Evolutionary conservation across 192 early-diverging fungal genomes (phyloP), one percentile per base, ranked within the genome.

Genomic region (Rhizophagus clarus): DNA sequence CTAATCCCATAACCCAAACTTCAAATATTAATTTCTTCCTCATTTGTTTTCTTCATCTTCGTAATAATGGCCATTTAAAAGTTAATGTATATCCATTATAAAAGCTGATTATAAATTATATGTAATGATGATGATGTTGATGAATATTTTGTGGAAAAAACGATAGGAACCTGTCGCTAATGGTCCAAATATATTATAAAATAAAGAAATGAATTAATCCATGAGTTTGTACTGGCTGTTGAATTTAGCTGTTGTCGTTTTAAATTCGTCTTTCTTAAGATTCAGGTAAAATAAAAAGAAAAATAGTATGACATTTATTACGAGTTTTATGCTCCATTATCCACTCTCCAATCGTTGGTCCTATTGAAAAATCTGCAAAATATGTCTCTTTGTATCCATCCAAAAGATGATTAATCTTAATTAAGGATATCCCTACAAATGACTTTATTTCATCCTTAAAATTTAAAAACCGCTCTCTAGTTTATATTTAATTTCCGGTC

Each of bases 1-100:
- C 84, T 1, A 83, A 12, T 28, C 85, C 81, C 11, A 90, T 77
- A 29, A 85, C 63, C 85, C 89, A 84, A 3, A 82, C 73, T 37
- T 90, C 86, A 28, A 88, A 83, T 62, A 79, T 75, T 6, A 84
- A 56, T 61, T 76, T 73, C 32, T 68, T 49, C 9, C 31, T 47
- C 3, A 34, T 42, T n/a, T 81, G 60, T 56, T 22, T 12, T 76
- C 37, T 0, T 76, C 34, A 61, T 26, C 72, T 56, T 47, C 14
- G 34, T 64, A 76, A n/a, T 24, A 56, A n/a, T 2, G 31, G 6
- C 74, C 61, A 76, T 37, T 76, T 63, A 42, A 76, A 76, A 61
- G 15, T 29, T 22, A 62, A 42, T 63, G 51, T 20, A 76, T 62
- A 28, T 20, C 74, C 51, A 61, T 29, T 40, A 61, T 63, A 26